phyloP scores from a whole-genome alignment of 192 early-diverging fungal genomes.

The Coemansia aciculifera region DNA sequence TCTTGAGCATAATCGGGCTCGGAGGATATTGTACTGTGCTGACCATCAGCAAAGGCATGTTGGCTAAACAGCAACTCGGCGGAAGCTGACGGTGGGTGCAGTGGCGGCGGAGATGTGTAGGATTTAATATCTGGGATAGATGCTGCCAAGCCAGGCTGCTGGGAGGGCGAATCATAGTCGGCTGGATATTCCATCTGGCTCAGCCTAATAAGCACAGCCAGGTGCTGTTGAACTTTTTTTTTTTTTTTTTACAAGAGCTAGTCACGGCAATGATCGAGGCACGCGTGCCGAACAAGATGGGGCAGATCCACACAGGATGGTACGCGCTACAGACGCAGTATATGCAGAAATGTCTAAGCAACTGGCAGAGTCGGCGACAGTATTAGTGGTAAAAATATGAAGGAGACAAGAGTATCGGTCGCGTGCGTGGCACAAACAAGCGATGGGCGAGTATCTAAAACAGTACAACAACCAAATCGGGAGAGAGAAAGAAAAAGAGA shows the following conservation, averaged over 20 bases:
- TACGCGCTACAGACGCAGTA: background rate
- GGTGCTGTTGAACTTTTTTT: background rate
- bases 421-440: slow-evolving; percentile 2
- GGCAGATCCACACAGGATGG: background rate
- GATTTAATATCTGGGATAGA: slow-evolving; percentile 30
- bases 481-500: slow-evolving; percentile 3
- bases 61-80: slow-evolving; percentile 15
- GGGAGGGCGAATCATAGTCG: slow-evolving; percentile 16
- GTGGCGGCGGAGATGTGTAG: slow-evolving; percentile 10
- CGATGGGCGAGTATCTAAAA: slow-evolving; percentile 7
- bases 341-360: slow-evolving; percentile 4
- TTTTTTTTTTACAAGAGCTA: background rate
- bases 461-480: slow-evolving; percentile 8
- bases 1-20: slow-evolving; percentile 33
- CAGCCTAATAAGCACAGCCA: slow-evolving; percentile 4
- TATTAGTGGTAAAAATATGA: background rate
- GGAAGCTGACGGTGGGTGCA: background rate
- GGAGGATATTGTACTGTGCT: slow-evolving; percentile 19
- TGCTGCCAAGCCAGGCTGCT: slow-evolving; percentile 23
- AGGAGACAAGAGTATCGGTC: background rate
- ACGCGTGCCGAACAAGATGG: background rate
- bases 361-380: background rate
- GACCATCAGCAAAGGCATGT: slow-evolving; percentile 13
- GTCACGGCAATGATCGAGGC: background rate
- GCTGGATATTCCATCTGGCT: slow-evolving; percentile 34